A percentile compares a stretch with the other conserved stretches of the same genome.
Evolutionary conservation across 2,329 filamentous ascomycete species (phyloP).

Genomic region (Trichoderma oligosporum): DNA sequence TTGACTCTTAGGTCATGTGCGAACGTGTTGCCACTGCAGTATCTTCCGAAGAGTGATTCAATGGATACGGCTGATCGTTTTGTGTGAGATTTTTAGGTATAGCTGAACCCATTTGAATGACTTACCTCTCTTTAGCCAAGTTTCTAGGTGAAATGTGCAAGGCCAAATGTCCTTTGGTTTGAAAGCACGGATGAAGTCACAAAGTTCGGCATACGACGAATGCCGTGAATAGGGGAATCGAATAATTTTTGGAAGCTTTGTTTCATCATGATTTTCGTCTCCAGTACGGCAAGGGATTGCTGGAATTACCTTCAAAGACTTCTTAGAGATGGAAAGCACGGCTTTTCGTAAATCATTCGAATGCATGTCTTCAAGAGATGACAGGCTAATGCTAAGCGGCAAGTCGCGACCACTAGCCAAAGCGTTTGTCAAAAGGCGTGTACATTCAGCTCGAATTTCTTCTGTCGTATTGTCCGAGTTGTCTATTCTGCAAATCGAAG

Average conservation of each 20-base stretch:
- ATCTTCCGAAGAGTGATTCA: constrained; percentile 63
- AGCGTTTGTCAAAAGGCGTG: constrained; percentile 21
- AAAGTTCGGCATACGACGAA: constrained; percentile 78
- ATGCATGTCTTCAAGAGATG: constrained; percentile 21
- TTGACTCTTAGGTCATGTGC: constrained; percentile 62
- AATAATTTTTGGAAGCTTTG: constrained; percentile 42
- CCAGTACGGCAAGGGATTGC: background rate
- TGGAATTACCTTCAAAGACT: background rate
- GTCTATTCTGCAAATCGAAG: constrained; percentile 25
- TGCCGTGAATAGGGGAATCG: constrained; percentile 84
- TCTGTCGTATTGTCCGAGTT: constrained; percentile 17
- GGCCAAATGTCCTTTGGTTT: constrained; percentile 74
- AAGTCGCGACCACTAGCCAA: constrained; percentile 26
- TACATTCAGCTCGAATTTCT: background rate
- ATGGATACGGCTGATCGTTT: constrained; percentile 54
- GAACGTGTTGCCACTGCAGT: constrained; percentile 61
- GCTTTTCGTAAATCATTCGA: constrained; percentile 15
- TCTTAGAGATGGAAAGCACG: background rate
- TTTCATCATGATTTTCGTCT: background rate
- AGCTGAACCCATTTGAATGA: background rate
- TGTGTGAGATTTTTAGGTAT: background rate
- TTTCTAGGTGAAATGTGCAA: constrained; percentile 64
- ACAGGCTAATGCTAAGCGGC: constrained; percentile 26
- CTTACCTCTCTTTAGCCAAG: constrained; percentile 56
- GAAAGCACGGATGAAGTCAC: constrained; percentile 64